Conservation (phyloP, 805 yeast genomes). For the Metschnikowia matae region DNA sequence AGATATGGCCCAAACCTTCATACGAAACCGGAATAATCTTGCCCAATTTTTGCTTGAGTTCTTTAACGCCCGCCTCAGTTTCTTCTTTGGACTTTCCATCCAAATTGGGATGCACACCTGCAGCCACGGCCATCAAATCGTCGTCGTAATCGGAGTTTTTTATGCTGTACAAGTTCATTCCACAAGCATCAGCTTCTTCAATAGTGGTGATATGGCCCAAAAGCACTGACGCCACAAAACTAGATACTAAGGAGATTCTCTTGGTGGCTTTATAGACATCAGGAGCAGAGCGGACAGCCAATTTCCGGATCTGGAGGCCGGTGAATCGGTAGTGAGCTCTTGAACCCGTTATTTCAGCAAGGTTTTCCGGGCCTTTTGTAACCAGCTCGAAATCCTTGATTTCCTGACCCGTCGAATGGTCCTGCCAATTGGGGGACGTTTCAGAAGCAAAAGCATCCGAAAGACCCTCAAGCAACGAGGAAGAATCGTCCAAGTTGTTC, state of each 20-base stretch:
- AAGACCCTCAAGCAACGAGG: conserved; percentile 45
- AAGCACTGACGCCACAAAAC: conserved; percentile 69
- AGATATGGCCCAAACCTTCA: conserved; percentile 47
- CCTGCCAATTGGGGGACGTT: conserved; percentile 91
- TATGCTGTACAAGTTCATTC: conserved; percentile 85
- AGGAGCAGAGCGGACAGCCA: conserved; percentile 51
- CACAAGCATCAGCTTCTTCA: conserved; percentile 88
- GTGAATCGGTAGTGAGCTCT: conserved; percentile 87
- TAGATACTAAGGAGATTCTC: conserved; percentile 71
- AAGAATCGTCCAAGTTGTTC: conserved; percentile 25
- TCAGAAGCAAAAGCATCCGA: conserved; percentile 53
- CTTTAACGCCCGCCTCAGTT: conserved; percentile 29
- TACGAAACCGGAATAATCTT: conserved; percentile 48
- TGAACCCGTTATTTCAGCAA: conserved; percentile 76
- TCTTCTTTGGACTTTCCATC: conserved; percentile 31
- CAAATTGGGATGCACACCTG: conserved; percentile 44
- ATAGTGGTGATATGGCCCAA: conserved; percentile 59
- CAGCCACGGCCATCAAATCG: conserved; percentile 51
- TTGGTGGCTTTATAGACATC: conserved; percentile 51
- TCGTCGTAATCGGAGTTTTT: conserved; percentile 51
- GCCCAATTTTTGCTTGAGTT: conserved; percentile 52
- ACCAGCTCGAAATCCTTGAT: conserved; percentile 54
- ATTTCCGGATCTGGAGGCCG: conserved; percentile 83
- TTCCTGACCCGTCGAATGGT: conserved; percentile 78
- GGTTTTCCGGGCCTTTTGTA: conserved; percentile 53